phyloP scores from a whole-genome alignment of 345 rosid species.

The Euphorbia peplus region DNA sequence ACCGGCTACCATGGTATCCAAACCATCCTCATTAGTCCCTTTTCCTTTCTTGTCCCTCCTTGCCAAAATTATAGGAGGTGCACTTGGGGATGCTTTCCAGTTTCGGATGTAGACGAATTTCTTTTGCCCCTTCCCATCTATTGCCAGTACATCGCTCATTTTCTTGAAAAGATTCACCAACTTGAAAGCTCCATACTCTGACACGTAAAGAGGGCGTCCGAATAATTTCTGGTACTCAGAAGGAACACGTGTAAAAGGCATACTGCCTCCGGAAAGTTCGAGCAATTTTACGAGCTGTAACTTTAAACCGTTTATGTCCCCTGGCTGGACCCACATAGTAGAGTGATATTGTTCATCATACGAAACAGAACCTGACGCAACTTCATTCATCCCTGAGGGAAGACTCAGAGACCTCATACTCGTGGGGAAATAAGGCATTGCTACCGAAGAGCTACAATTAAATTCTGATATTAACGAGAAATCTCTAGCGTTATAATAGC shows the following conservation, averaged over 20 bases:
- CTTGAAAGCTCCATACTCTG: slow-evolving; percentile 71
- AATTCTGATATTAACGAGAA: slow-evolving; percentile 47
- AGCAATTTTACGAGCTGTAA: slow-evolving; percentile 74
- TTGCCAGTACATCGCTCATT: slow-evolving; percentile 61
- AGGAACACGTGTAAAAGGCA: slow-evolving; percentile 72
- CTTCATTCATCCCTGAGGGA: slow-evolving; percentile 54
- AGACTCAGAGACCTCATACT: slow-evolving; percentile 51
- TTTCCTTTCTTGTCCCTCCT: slow-evolving; percentile 64
- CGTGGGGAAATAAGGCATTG: slow-evolving; percentile 37
- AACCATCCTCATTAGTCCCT: slow-evolving; percentile 34
- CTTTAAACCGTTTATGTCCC: slow-evolving; percentile 79
- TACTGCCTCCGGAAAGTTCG: slow-evolving; percentile 76
- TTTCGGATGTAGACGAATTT: slow-evolving; percentile 65
- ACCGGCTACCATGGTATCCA: slow-evolving; percentile 26
- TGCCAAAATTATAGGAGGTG: slow-evolving; percentile 42
- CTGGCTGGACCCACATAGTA: slow-evolving; percentile 84
- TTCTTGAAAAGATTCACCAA: slow-evolving; percentile 86
- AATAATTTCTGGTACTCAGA: slow-evolving; percentile 68
- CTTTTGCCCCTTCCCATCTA: slow-evolving; percentile 73
- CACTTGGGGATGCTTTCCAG: slow-evolving; percentile 49
- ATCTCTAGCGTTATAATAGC: slow-evolving; percentile 58
- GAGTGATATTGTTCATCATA: slow-evolving; percentile 55
- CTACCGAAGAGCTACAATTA: slow-evolving; percentile 33
- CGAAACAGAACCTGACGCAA: slow-evolving; percentile 31
- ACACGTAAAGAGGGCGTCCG: slow-evolving; percentile 72